These are phyloP conservation scores for Boletus sensibilis DNA, from an alignment of 768 basidiomycete species.

Conservation along the genomic window DNA sequence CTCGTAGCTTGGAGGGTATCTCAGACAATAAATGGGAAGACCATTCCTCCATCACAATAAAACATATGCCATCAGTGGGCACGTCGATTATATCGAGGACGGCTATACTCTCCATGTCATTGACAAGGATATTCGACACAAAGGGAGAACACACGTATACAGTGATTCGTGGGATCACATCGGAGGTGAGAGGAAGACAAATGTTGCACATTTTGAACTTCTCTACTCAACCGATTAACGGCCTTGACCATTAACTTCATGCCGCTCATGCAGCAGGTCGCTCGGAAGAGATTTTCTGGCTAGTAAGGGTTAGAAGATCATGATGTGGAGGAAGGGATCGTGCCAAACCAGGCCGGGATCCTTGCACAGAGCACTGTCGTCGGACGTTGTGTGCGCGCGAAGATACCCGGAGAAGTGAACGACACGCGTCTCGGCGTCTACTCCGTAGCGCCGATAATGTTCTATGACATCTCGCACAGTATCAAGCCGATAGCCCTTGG, in stretches of 20 bases:
- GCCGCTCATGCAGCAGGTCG: slow-evolving; percentile 50
- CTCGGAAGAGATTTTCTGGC: slow-evolving; percentile 75
- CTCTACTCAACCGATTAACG: slow-evolving; percentile 60
- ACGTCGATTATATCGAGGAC: slow-evolving; percentile 62
- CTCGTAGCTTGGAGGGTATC: slow-evolving; percentile 48
- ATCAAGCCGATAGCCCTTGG: slow-evolving; percentile 61
- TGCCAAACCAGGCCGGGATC: slow-evolving; percentile 65
- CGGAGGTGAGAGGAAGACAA: slow-evolving; percentile 53
- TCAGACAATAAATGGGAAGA: slow-evolving; percentile 56
- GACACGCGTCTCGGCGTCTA: slow-evolving; percentile 14
- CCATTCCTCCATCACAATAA: slow-evolving; percentile 84
- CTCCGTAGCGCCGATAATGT: slow-evolving; percentile 45
- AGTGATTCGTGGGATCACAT: slow-evolving; percentile 68
- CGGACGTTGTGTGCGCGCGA: slow-evolving; percentile 33
- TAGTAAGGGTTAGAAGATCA: slow-evolving; percentile 28
- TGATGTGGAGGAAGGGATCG: background rate
- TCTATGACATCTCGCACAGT: slow-evolving; percentile 66
- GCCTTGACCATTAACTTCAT: slow-evolving; percentile 65
- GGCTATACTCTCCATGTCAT: slow-evolving; percentile 41
- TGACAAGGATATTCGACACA: background rate
- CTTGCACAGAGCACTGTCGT: slow-evolving; percentile 63
- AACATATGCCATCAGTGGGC: slow-evolving; percentile 49
- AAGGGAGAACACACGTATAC: slow-evolving; percentile 57
- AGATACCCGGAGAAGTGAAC: slow-evolving; percentile 34
- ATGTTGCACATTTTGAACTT: slow-evolving; percentile 56